Evolutionary conservation across 2,329 filamentous ascomycete species (phyloP).

Genomic region (Penicillium sp.): DNA sequence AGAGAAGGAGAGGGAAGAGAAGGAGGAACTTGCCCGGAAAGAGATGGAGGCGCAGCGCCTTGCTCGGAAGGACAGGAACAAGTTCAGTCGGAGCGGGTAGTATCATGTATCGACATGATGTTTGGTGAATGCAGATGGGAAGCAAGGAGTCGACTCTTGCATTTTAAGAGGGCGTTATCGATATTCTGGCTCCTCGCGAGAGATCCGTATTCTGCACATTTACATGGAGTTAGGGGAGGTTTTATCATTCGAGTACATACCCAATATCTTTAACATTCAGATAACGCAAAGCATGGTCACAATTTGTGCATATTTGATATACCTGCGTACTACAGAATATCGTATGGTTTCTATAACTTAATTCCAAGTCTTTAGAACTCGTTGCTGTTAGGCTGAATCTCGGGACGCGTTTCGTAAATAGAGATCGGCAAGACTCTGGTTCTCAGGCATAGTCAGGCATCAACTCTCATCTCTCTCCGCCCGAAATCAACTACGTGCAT

Average conservation of each 20-base stretch:
- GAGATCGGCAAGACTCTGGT: not conserved
- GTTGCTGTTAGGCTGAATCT: too few species aligned
- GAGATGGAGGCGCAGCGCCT: too few species aligned
- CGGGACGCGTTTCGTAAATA: not conserved
- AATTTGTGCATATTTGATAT: not conserved
- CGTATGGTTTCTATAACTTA: too few species aligned
- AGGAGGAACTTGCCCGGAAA: not conserved
- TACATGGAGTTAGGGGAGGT: slow-evolving; percentile 11
- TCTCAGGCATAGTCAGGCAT: not conserved
- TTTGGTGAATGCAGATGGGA: not conserved
- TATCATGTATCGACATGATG: not conserved
- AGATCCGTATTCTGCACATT: slow-evolving; percentile 6
- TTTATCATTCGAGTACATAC: slow-evolving; percentile 6
- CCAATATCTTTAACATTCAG: slow-evolving; percentile 2
- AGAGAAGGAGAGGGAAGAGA: slow-evolving; percentile 1
- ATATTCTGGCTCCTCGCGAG: not conserved
- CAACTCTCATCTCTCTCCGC: not conserved
- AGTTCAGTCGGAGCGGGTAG: slow-evolving; percentile 6
- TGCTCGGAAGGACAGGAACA: not conserved
- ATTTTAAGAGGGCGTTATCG: slow-evolving; percentile 5
- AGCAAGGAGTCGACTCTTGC: not conserved
- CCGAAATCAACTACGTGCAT: not conserved
- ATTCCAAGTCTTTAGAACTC: not conserved
- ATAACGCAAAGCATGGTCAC: not conserved
- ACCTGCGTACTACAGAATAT: not conserved